Conservation (phyloP, 2,329 filamentous ascomycete genomes). For the Teratosphaeria epicoccoides region DNA sequence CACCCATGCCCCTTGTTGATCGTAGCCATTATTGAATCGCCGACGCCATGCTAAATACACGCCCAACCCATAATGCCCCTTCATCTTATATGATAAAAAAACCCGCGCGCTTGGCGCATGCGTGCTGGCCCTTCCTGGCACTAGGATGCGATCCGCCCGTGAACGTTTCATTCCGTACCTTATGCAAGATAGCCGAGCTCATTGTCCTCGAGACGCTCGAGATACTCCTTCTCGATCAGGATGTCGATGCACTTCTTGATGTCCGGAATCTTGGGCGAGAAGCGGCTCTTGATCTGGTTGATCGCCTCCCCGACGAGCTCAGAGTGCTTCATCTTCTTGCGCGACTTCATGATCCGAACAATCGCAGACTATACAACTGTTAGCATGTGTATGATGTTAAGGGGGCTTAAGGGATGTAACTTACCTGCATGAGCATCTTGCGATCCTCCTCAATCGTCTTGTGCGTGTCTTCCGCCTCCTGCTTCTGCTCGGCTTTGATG, state of each 20-base stretch:
- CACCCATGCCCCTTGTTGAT: not conserved
- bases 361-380: conserved; percentile 67
- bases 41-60: conserved; percentile 12
- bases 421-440: conserved; percentile 90
- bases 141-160: not conserved
- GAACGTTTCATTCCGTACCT: not conserved
- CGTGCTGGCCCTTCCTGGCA: not conserved
- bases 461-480: conserved; percentile 92
- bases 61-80: not conserved
- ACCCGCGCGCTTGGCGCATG: not conserved
- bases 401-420: conserved; percentile 25
- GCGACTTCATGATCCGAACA: conserved; percentile 98
- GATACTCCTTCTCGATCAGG: conserved; percentile 94
- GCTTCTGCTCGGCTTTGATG: conserved; percentile 91
- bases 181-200: conserved; percentile 90
- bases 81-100: not conserved
- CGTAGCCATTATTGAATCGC: conserved; percentile 10
- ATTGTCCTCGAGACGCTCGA: conserved; percentile 89
- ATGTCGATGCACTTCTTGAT: conserved; percentile 99
- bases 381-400: conserved; percentile 17
- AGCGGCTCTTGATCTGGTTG: conserved; percentile 83
- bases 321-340: conserved; percentile 97
- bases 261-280: conserved; percentile 82
- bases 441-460: conserved; percentile 99
- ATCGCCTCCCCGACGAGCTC: conserved; percentile 93